Base-by-base conservation (phyloP, 768 basidiomycete species). In the Podaxis mareebaensis region DNA sequence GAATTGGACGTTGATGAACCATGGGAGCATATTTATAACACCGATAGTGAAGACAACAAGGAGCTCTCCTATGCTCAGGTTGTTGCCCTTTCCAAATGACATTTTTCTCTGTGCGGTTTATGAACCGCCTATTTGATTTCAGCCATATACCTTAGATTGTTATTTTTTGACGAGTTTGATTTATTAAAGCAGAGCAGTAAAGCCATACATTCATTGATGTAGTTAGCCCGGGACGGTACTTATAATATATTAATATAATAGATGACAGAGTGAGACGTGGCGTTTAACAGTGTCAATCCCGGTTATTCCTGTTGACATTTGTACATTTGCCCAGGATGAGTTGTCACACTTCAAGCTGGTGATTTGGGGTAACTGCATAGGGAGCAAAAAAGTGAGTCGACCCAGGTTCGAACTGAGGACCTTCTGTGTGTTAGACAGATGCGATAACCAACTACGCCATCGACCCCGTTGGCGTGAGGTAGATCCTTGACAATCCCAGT, bases 381-480 rank as follows among this genome's bases (percentile, higher is more conserved):
- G 8, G 7, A 20, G 15, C 3, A 39, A 56, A 56, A 56, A 24
- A 3, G 13, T 36, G 54, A 56, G 54, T 39, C 36, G 54, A 56
- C 54, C 54, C 54, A 39, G 54, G 54, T 40, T 56, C 54, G 54
- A 56, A 56, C 54, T 24, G 54, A 56, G 54, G 54, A 56, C 54
- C 54, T 56, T 56, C 54, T 56, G 54, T 56, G 85, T 88, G 85
- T 88, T 85, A 87, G 85, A 87, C 87, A 86, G 85, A 88, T 86
- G 86, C 85, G 86, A 89, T 89, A 87, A 88, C 86, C 86, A 88
- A 86, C 85, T 88, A 88, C 87, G 84, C 87, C 87, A 87, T 83
- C 85, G 80, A 79, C 73, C 72, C 73, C 11, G 26, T 28, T 51
- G 24, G 13, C 13, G 10, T 51, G 49, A 11, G 12, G 22, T 24